phyloP scores from a whole-genome alignment of 2,329 filamentous ascomycete species.

The Endoconidiophora laricicola region DNA sequence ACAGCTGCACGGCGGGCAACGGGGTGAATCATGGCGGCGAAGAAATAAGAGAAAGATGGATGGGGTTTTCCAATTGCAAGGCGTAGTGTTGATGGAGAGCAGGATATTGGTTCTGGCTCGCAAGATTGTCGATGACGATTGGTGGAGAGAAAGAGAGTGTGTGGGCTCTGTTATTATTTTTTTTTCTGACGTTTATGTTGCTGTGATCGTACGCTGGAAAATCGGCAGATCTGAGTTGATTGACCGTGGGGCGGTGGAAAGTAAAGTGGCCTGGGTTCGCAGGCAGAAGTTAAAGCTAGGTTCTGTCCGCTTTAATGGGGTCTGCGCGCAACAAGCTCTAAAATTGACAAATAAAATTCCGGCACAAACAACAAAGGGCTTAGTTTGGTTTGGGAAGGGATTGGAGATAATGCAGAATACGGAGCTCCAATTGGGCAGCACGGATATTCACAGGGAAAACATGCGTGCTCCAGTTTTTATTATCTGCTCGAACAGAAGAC shows the following conservation, averaged over 20 bases:
- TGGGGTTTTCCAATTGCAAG: neutral
- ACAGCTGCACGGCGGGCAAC: slow-evolving; percentile 8
- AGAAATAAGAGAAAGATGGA: neutral
- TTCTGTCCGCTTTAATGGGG: neutral
- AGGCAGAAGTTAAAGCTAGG: neutral
- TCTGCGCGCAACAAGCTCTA: neutral
- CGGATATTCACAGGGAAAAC: too few species aligned
- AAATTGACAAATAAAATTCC: too few species aligned
- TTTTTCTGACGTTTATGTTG: neutral
- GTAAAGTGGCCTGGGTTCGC: neutral
- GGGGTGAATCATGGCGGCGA: slow-evolving; percentile 3
- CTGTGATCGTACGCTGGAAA: neutral
- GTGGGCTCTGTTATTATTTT: neutral
- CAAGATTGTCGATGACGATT: neutral
- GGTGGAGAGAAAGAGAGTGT: neutral
- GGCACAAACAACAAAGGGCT: too few species aligned
- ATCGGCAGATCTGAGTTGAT: too few species aligned
- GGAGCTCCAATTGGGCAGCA: too few species aligned
- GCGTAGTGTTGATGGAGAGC: neutral
- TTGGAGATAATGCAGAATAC: too few species aligned
- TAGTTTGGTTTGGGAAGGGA: too few species aligned
- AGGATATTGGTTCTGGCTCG: neutral
- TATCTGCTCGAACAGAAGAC: too few species aligned
- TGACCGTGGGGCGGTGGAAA: too few species aligned
- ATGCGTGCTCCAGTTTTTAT: too few species aligned